These are phyloP conservation scores for Diaporthe aspalathi DNA, from an alignment of 2,329 filamentous ascomycete genomes.

Conservation along the genomic window DNA sequence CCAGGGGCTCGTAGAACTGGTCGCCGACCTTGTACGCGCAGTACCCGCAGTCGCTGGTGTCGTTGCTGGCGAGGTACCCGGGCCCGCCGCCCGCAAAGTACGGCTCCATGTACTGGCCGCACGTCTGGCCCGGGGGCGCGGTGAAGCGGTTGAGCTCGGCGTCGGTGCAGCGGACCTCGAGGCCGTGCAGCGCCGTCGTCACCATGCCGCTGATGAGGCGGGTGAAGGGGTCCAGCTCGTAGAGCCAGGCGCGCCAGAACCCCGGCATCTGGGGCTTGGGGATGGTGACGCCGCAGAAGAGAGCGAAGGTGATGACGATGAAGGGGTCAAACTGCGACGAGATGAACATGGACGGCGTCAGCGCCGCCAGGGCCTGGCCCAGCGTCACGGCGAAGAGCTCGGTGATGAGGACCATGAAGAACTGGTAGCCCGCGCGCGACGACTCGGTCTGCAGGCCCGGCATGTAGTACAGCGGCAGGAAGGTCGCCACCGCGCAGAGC, in stretches of 20 bases:
- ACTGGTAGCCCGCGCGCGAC: constrained; percentile 83
- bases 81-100: constrained; percentile 77
- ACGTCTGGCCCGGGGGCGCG: constrained; percentile 73
- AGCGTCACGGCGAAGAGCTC: constrained; percentile 87
- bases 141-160: constrained; percentile 76
- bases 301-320: constrained; percentile 82
- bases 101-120: constrained; percentile 78
- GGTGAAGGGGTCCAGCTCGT: constrained; percentile 86
- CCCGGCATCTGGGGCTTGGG: constrained; percentile 80
- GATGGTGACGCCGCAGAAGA: constrained; percentile 91
- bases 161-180: constrained; percentile 69
- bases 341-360: constrained; percentile 84
- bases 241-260: constrained; percentile 85
- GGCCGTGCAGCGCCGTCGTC: constrained; percentile 78
- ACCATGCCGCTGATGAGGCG: constrained; percentile 84
- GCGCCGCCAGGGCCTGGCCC: constrained; percentile 78
- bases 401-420: constrained; percentile 85
- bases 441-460: constrained; percentile 75
- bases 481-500: constrained; percentile 84
- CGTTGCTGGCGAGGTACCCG: constrained; percentile 77
- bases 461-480: constrained; percentile 86
- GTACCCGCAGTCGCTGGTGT: constrained; percentile 78
- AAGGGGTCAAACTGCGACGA: constrained; percentile 84
- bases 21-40: constrained; percentile 85
- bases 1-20: constrained; percentile 78